A percentile compares a stretch with the other conserved stretches of the same genome.
These are phyloP conservation scores for Cyclotella baltica DNA, from an alignment of 108 stramenopile species.

Conservation along the genomic window DNA sequence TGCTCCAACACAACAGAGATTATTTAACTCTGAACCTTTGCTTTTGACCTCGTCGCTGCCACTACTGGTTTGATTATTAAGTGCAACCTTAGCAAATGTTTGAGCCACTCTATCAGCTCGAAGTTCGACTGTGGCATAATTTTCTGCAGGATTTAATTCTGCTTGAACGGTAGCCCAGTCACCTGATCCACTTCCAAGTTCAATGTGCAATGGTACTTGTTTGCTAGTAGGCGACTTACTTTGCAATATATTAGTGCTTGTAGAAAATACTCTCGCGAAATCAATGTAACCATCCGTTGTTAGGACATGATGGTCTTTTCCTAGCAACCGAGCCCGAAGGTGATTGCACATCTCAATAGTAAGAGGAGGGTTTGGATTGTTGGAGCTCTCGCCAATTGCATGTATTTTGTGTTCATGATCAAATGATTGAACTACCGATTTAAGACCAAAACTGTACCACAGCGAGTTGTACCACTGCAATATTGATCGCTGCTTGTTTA, in stretches of 20 bases:
- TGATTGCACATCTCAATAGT: conserved; percentile 17
- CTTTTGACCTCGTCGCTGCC: conserved; percentile 1
- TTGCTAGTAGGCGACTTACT: neutral
- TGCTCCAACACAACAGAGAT: conserved; percentile 80
- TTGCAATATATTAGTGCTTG: conserved; percentile 5
- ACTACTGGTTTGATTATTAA: conserved; percentile 32
- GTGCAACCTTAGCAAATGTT: conserved; percentile 59
- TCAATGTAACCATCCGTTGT: conserved; percentile 54
- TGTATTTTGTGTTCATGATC: conserved; percentile 6
- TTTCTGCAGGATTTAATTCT: conserved; percentile 54
- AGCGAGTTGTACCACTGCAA: conserved; percentile 56
- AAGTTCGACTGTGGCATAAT: conserved; percentile 81
- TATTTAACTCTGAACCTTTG: conserved; percentile 47
- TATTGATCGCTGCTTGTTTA: conserved; percentile 11
- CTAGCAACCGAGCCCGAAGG: conserved; percentile 21
- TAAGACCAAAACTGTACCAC: conserved; percentile 78
- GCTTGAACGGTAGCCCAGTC: conserved; percentile 86
- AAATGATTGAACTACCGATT: conserved; percentile 31
- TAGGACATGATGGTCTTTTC: conserved; percentile 50
- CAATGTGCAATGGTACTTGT: conserved; percentile 62
- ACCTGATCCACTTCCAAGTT: conserved; percentile 84
- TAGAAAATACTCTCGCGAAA: conserved; percentile 35
- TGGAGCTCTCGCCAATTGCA: conserved; percentile 3
- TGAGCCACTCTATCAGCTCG: conserved; percentile 84
- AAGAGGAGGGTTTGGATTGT: conserved; percentile 19